phyloP scores from a whole-genome alignment of 2,329 filamentous ascomycete genomes.

The Colletotrichum endophyticum region DNA sequence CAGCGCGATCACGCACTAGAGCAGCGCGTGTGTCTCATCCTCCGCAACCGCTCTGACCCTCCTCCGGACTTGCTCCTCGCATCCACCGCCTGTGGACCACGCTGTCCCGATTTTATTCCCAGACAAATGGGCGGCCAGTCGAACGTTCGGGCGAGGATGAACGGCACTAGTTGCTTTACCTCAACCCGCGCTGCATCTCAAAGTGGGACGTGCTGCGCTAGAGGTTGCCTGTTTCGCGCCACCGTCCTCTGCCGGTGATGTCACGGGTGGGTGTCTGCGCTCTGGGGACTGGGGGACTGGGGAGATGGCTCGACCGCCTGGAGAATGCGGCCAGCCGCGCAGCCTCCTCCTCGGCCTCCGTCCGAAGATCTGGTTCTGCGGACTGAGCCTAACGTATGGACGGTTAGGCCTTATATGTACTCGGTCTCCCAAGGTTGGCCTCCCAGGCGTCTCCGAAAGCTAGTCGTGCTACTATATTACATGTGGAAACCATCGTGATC shows the following conservation, averaged over 20 bases:
- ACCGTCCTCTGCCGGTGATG: constrained; percentile 4
- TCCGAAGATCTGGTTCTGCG: not conserved
- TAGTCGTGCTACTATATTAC: not conserved
- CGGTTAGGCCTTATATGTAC: not conserved
- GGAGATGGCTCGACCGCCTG: not conserved
- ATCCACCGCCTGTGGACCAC: not conserved
- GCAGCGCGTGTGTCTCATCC: not conserved
- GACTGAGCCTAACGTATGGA: not conserved
- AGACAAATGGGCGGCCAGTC: not conserved
- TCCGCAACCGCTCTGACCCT: not conserved
- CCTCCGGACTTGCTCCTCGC: constrained; percentile 8
- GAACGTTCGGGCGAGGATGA: not conserved
- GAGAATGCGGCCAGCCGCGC: not conserved
- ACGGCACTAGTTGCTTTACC: not conserved
- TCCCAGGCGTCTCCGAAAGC: not conserved
- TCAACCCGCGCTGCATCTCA: not conserved
- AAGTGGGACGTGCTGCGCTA: constrained; percentile 17
- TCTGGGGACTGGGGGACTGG: not conserved
- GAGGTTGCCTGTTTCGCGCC: constrained; percentile 13
- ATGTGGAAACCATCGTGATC: not conserved
- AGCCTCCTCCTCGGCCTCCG: not conserved
- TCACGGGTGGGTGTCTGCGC: constrained; percentile 11
- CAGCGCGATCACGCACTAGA: not conserved
- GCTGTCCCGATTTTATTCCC: not conserved
- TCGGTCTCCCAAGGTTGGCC: not conserved